Percentiles rank a stretch among this genome's conserved stretches.
Conservation (phyloP, 192 early-diverging fungal genomes). For the Coemansia sp. region DNA sequence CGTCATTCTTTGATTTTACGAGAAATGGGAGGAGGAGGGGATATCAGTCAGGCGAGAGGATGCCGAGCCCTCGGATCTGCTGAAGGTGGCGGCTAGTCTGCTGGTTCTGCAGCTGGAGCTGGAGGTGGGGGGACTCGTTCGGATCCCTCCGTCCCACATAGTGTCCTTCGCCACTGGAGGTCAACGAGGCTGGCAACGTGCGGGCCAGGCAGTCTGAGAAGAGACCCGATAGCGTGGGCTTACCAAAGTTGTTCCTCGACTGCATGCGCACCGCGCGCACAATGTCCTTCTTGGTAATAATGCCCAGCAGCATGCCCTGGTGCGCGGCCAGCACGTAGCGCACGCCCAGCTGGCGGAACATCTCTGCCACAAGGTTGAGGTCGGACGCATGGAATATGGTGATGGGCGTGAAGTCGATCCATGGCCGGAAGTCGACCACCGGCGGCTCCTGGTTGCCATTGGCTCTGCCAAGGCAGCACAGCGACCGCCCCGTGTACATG, state of each 20-base stretch:
- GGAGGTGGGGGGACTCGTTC: background rate
- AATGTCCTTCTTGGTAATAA: slow-evolving; percentile 75
- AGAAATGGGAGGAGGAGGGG: too few relatives aligned
- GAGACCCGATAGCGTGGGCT: slow-evolving; percentile 19
- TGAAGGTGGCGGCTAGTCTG: background rate
- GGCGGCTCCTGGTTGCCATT: background rate
- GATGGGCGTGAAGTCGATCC: slow-evolving; percentile 69
- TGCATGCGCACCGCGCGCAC: slow-evolving; percentile 55
- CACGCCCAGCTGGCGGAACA: slow-evolving; percentile 66
- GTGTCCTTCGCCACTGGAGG: background rate
- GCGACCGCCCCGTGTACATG: slow-evolving; percentile 29
- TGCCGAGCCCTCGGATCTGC: slow-evolving; percentile 4
- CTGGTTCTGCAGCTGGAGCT: slow-evolving; percentile 6
- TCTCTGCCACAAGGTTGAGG: slow-evolving; percentile 65
- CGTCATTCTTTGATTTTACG: background rate
- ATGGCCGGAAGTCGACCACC: slow-evolving; percentile 61
- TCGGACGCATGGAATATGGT: slow-evolving; percentile 62
- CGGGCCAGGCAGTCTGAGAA: background rate
- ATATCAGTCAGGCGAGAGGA: background rate
- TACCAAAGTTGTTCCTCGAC: slow-evolving; percentile 31
- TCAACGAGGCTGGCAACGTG: slow-evolving; percentile 1
- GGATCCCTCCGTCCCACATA: background rate
- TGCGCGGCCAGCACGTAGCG: slow-evolving; percentile 63
- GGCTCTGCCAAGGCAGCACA: slow-evolving; percentile 27
- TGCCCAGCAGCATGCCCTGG: slow-evolving; percentile 59